Conservation (phyloP, 2,329 filamentous ascomycete species). For the Camillea tinctor region DNA sequence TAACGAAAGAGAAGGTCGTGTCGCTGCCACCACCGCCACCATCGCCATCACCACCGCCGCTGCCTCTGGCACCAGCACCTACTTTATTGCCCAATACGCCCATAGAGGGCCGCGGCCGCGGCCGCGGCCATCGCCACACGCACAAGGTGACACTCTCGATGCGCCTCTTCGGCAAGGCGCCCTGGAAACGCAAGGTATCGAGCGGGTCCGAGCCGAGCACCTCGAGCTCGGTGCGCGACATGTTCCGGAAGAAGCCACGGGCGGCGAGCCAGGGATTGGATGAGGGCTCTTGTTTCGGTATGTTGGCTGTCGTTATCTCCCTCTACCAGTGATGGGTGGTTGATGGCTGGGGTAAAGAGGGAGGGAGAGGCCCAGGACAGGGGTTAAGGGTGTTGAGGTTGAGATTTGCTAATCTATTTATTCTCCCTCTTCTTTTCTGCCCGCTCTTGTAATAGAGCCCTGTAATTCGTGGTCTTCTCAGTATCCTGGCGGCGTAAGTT, state of each 20-base stretch:
- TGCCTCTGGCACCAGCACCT: too few relatives aligned
- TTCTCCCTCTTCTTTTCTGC: too few relatives aligned
- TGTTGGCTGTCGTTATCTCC: background rate
- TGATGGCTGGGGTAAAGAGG: background rate
- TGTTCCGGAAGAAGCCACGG: conserved; percentile 38
- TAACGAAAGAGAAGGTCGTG: too few relatives aligned
- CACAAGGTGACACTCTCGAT: conserved; percentile 29
- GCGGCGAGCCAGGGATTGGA: conserved; percentile 30
- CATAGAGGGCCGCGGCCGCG: conserved; percentile 16
- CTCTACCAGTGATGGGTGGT: background rate
- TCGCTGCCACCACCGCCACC: too few relatives aligned
- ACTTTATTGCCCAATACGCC: background rate
- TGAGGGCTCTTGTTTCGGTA: conserved; percentile 4
- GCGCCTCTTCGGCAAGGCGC: conserved; percentile 41
- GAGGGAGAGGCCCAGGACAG: background rate
- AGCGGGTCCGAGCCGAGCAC: conserved; percentile 37
- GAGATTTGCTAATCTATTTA: background rate
- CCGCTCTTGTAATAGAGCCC: background rate
- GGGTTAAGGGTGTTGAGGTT: too few relatives aligned
- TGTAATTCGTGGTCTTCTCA: conserved; percentile 5
- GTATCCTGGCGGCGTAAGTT: conserved; percentile 36
- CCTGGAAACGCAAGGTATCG: conserved; percentile 42
- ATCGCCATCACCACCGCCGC: too few relatives aligned
- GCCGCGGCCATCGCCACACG: conserved; percentile 28
- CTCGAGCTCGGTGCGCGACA: conserved; percentile 42